Evolutionary conservation across 148 eudicot genomes (phyloP).

Genomic region (Silene conica): DNA sequence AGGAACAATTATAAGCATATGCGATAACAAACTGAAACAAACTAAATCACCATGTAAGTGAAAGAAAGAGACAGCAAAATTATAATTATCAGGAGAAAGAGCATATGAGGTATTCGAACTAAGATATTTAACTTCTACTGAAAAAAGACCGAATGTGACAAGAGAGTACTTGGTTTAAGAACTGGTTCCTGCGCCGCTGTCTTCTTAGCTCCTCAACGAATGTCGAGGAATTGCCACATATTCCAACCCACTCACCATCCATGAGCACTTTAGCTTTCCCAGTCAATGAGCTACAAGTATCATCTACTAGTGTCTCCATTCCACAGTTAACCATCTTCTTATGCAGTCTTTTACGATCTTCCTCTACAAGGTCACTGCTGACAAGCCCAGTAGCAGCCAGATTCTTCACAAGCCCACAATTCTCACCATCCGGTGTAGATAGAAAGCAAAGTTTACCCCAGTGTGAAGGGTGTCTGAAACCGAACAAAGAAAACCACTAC

Average conservation of each 20-base stretch:
- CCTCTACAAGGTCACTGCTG: constrained; percentile 43
- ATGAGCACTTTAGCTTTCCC: constrained; percentile 62
- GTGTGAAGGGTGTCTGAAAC: constrained; percentile 91
- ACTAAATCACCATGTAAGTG: background rate
- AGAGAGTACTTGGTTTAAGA: constrained; percentile 58
- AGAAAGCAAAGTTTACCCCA: constrained; percentile 91
- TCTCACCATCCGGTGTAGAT: constrained; percentile 93
- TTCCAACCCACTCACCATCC: constrained; percentile 87
- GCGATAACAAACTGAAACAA: background rate
- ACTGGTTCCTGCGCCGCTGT: constrained; percentile 46
- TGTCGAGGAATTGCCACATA: constrained; percentile 51
- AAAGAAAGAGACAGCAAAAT: background rate
- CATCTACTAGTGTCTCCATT: constrained; percentile 61
- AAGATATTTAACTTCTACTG: background rate
- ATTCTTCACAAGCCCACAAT: constrained; percentile 93
- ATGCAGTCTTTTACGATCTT: constrained; percentile 22
- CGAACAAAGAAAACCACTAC: constrained; percentile 11
- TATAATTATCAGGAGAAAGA: constrained; percentile 1
- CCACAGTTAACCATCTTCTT: constrained; percentile 52
- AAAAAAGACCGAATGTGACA: background rate
- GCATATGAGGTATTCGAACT: background rate
- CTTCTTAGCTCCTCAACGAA: constrained; percentile 61
- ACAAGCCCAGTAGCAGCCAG: constrained; percentile 80
- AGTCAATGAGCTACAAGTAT: constrained; percentile 43
- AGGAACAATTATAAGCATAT: background rate